These are phyloP conservation scores for Pedinophyceae sp. DNA, from an alignment of 139 green algal species.

Conservation along the genomic window DNA sequence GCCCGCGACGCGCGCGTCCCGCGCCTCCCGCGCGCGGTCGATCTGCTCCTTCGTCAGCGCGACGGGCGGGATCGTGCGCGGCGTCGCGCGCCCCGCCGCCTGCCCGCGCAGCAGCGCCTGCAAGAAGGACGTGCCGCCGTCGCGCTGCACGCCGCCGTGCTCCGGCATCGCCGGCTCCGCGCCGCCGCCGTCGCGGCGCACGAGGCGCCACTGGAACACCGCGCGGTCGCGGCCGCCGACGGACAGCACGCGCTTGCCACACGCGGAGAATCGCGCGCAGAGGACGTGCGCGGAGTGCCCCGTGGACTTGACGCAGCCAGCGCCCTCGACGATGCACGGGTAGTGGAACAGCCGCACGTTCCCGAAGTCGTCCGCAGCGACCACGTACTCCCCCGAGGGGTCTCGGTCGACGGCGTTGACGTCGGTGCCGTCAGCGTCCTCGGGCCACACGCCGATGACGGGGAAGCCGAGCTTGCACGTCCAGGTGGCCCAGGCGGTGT, in stretches of 20 bases:
- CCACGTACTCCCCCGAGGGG: background rate
- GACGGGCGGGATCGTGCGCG: too few species aligned
- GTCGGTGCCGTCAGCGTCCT: constrained; percentile 11
- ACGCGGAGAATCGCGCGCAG: background rate
- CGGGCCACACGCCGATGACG: constrained; percentile 15
- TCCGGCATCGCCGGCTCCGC: too few species aligned
- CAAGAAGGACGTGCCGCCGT: too few species aligned
- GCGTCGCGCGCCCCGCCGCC: too few species aligned
- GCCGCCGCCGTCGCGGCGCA: background rate
- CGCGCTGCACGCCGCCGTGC: too few species aligned
- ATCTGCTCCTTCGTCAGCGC: too few species aligned
- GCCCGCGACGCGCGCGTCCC: too few species aligned
- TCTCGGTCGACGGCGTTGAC: constrained; percentile 12
- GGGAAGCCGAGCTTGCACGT: constrained; percentile 12
- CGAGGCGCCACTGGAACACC: constrained; percentile 6
- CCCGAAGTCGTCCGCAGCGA: constrained; percentile 8
- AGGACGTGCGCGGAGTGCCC: constrained; percentile 7
- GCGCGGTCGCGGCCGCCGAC: constrained; percentile 4
- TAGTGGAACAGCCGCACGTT: constrained; percentile 3
- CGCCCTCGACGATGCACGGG: constrained; percentile 2
- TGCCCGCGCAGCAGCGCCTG: too few species aligned
- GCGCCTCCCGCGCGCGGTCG: too few species aligned
- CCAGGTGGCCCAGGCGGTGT: constrained; percentile 18
- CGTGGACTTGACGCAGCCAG: background rate
- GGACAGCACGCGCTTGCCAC: constrained; percentile 3